These are phyloP conservation scores for Trypanosoma theileri DNA, from an alignment of 208 protist species.

Conservation along the genomic window DNA sequence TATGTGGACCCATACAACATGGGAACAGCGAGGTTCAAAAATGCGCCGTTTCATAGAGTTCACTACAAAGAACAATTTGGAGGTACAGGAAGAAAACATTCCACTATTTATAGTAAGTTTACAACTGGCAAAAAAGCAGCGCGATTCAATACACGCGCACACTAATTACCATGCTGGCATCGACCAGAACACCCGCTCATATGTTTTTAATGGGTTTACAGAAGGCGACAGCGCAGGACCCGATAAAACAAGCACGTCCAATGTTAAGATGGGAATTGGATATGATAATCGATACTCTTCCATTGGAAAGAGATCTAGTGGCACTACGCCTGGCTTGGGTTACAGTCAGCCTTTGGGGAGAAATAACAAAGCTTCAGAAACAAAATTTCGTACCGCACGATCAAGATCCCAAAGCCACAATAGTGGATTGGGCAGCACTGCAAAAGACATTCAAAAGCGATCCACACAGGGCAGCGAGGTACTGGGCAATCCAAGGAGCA, in stretches of 20 bases:
- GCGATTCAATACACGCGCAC: conserved; percentile 9
- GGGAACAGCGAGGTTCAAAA: conserved; percentile 6
- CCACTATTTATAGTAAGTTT: conserved; percentile 13
- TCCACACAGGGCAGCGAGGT: conserved; percentile 9
- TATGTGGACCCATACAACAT: conserved; percentile 5
- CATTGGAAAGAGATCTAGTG: conserved; percentile 1
- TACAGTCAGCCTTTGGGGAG: not conserved
- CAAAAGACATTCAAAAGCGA: conserved; percentile 14
- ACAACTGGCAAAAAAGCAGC: conserved; percentile 11
- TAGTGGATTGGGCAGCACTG: conserved; percentile 1
- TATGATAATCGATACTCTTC: not conserved
- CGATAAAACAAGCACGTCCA: conserved; percentile 16
- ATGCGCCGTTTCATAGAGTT: not conserved
- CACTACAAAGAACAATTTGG: not conserved
- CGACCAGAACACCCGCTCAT: not conserved
- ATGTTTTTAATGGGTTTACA: conserved; percentile 2
- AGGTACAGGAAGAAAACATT: not conserved
- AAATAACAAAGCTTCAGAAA: conserved; percentile 12
- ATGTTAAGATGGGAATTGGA: conserved; percentile 14
- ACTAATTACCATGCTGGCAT: not conserved
- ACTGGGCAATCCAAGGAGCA: not conserved
- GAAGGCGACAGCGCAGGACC: not conserved
- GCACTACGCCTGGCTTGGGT: conserved; percentile 7
- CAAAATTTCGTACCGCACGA: conserved; percentile 8
- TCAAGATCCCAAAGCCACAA: not conserved